phyloP scores from a whole-genome alignment of 2,329 filamentous ascomycete species.

The Colletotrichum siamense region DNA sequence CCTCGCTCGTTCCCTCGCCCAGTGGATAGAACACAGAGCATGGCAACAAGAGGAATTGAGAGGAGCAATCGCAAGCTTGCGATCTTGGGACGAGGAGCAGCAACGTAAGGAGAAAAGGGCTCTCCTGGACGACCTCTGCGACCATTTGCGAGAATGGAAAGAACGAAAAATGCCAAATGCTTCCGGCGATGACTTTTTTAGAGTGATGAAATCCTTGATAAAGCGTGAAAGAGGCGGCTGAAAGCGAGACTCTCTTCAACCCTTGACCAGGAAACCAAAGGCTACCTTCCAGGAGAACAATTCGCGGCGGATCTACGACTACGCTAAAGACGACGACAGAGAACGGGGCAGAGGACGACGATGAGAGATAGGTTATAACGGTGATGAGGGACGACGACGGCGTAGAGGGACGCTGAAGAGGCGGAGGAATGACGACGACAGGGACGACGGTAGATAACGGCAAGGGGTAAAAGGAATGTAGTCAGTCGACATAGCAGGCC shows the following conservation, averaged over 20 bases:
- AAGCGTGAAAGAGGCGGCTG: not conserved
- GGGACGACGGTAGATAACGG: no score
- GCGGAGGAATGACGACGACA: no score
- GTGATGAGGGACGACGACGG: no score
- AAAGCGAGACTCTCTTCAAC: not conserved
- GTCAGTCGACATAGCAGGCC: no score
- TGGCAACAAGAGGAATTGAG: not conserved
- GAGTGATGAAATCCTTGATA: not conserved
- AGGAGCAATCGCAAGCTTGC: not conserved
- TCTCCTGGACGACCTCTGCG: not conserved
- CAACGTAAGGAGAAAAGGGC: rapidly evolving
- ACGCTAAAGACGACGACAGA: no score
- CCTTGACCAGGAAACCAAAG: not conserved
- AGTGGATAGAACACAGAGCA: not conserved
- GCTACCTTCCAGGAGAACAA: not conserved
- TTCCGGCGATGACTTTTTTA: not conserved
- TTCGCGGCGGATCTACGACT: no score
- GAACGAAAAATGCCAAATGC: not conserved
- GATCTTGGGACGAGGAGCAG: not conserved
- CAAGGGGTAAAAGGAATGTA: no score
- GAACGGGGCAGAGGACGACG: no score
- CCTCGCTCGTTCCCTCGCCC: rapidly evolving
- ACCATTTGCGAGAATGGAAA: not conserved
- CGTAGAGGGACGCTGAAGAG: no score
- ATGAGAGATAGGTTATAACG: no score